Evolutionary conservation across 2,329 filamentous ascomycete species (phyloP).

Genomic region (Nigrospora sphaerica): DNA sequence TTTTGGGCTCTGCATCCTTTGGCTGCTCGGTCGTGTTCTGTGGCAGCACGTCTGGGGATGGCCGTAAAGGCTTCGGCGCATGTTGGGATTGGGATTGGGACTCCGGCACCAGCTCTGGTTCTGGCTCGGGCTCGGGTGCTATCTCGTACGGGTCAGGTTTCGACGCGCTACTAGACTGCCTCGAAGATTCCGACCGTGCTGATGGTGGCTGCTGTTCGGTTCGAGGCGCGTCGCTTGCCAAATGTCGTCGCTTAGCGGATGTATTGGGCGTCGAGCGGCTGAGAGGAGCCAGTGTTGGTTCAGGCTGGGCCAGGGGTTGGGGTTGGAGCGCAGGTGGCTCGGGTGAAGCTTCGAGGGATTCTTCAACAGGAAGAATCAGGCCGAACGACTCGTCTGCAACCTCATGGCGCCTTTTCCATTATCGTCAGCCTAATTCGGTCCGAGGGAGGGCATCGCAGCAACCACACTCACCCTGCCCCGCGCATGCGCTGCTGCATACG

Average conservation of each 20-base stretch:
- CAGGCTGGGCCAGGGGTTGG: conserved; percentile 2
- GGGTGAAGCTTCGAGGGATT: conserved; percentile 11
- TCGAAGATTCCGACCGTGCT: conserved; percentile 9
- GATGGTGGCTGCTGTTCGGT: conserved; percentile 10
- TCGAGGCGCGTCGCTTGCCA: conserved; percentile 16
- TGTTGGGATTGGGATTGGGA: no score
- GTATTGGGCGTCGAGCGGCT: conserved; percentile 36
- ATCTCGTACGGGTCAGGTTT: conserved; percentile 10
- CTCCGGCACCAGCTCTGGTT: no score
- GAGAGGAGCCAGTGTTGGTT: conserved; percentile 12
- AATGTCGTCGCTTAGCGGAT: conserved; percentile 38
- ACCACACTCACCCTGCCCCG: conserved; percentile 48
- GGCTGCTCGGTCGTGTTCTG: no score
- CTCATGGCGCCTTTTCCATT: conserved; percentile 39
- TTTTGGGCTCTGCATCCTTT: no score
- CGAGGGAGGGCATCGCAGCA: background rate
- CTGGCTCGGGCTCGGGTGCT: background rate
- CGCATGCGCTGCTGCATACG: conserved; percentile 59
- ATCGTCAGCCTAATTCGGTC: conserved; percentile 5
- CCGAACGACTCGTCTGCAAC: conserved; percentile 55
- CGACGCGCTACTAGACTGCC: conserved; percentile 5
- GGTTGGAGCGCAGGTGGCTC: conserved; percentile 7
- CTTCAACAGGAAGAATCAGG: conserved; percentile 36
- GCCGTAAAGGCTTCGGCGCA: no score
- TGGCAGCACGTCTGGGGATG: no score